phyloP scores from a whole-genome alignment of 2,329 filamentous ascomycete genomes.

The Hyphodiscus sp. region DNA sequence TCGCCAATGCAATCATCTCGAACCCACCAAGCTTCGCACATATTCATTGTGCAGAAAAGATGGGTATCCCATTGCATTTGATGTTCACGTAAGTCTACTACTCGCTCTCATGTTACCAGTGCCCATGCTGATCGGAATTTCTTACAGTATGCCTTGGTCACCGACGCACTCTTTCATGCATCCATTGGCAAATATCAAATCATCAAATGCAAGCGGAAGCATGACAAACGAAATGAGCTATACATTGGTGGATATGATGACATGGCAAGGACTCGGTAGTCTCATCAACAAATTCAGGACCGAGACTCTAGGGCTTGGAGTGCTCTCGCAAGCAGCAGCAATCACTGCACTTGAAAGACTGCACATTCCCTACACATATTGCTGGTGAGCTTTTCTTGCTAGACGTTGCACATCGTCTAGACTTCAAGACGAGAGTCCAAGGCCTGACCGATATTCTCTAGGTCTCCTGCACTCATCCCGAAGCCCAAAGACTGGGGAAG shows the following conservation, averaged over 20 bases:
- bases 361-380: conserved; percentile 70
- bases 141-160: conserved; percentile 41
- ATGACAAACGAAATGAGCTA: conserved; percentile 67
- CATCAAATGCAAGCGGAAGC: conserved; percentile 64
- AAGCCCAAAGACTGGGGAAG: conserved; percentile 34
- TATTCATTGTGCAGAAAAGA: conserved; percentile 49
- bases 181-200: conserved; percentile 50
- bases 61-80: conserved; percentile 55
- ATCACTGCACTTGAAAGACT: conserved; percentile 61
- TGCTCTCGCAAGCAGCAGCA: conserved; percentile 31
- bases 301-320: conserved; percentile 39
- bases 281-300: conserved; percentile 40
- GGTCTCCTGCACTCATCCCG: conserved; percentile 33
- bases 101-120: background rate
- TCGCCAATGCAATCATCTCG: conserved; percentile 25
- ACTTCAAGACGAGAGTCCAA: background rate
- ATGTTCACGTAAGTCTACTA: conserved; percentile 50
- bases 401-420: background rate
- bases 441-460: background rate
- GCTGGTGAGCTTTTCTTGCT: background rate
- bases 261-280: conserved; percentile 60
- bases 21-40: conserved; percentile 35
- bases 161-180: background rate
- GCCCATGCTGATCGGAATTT: background rate
- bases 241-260: conserved; percentile 72